Base-by-base conservation (phyloP, 148 eudicot species). In the Talinum fruticosum region DNA sequence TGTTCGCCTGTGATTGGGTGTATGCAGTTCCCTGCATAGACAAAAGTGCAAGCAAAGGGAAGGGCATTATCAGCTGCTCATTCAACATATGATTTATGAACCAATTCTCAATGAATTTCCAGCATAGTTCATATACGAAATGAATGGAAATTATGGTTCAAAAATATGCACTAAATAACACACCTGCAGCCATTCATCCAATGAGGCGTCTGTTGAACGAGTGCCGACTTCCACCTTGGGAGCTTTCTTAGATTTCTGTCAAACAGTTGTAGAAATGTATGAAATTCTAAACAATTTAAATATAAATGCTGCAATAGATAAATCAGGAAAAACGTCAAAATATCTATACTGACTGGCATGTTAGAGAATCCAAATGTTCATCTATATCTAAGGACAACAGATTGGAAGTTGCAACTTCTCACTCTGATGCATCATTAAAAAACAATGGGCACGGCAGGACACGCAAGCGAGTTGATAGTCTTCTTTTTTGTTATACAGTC, bases 141-240 rank as follows among this genome's bases (percentile, higher is more conserved):
- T 71, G 73, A 57, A 29, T 0, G 65, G 16, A 73, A 71, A 41
- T 2, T 12, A 54, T 7, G 33, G 76, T 21, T 2, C 15, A 18
- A 35, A 53, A 66, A 33, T 51, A 15, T 8, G 33, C 66, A 47
- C 23, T 34, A 37, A 47, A 75, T 37, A 73, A 77, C 83, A 78
- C 29, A 96, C 99, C 97, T 96, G 85, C 74, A 96, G 86, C 99
- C 99, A 96, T 84, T 96, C 99, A 77, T 96, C 98, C 90, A 88
- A 85, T 1, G 99, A 91, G 36, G 92, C 84, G 80, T 96, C 92
- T 15, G 87, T 89, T 67, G 95, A 85, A 37, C 91, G 90, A 34
- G 99, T 96, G 83, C 99, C 99, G 71, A 91, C 97, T 85, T 96
- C 99, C 80, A 96, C 99, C 93, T 93, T 96, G 38, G 95, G 89